These are phyloP conservation scores for Filobasidium floriforme DNA, from an alignment of 768 basidiomycete genomes.

Conservation along the genomic window DNA sequence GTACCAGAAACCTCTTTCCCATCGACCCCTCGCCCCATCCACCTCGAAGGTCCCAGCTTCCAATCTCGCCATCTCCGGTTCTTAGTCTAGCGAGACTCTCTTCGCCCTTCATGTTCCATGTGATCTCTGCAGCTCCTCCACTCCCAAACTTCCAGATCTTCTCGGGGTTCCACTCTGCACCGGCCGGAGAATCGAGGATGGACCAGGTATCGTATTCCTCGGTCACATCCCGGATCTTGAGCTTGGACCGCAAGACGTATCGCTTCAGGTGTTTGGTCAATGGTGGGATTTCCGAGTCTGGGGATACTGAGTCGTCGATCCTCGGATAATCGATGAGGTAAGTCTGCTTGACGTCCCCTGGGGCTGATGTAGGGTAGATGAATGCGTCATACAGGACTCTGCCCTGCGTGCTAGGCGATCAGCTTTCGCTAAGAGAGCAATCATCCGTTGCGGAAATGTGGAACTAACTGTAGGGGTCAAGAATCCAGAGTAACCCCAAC, in stretches of 20 bases:
- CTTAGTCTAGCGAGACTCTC: conserved; percentile 26
- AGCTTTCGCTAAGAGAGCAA: too few relatives aligned
- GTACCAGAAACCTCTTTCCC: conserved; percentile 65
- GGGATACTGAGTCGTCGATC: conserved; percentile 12
- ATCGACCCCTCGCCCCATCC: conserved; percentile 52
- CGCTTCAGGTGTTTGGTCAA: conserved; percentile 69
- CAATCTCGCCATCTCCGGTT: conserved; percentile 29
- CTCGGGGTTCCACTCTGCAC: conserved; percentile 18
- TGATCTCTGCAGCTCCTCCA: conserved; percentile 70
- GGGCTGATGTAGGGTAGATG: conserved; percentile 56
- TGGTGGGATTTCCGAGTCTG: conserved; percentile 42
- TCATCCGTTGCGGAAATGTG: too few relatives aligned
- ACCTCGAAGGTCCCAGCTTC: conserved; percentile 44
- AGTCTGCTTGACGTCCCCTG: conserved; percentile 45
- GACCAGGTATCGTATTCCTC: conserved; percentile 74
- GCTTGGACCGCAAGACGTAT: conserved; percentile 79
- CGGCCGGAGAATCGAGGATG: conserved; percentile 40
- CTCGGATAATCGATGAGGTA: conserved; percentile 54
- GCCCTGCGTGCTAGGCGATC: conserved; percentile 53
- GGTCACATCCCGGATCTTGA: conserved; percentile 70
- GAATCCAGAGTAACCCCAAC: conserved; percentile 64
- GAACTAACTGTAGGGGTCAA: conserved; percentile 66
- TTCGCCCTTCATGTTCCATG: conserved; percentile 55
- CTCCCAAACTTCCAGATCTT: conserved; percentile 54
- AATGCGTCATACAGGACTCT: conserved; percentile 83